Percentiles rank a stretch among this genome's conserved stretches.
Conservation (phyloP, 1,139 yeast genomes). For the Geotrichum phurueaensis region DNA sequence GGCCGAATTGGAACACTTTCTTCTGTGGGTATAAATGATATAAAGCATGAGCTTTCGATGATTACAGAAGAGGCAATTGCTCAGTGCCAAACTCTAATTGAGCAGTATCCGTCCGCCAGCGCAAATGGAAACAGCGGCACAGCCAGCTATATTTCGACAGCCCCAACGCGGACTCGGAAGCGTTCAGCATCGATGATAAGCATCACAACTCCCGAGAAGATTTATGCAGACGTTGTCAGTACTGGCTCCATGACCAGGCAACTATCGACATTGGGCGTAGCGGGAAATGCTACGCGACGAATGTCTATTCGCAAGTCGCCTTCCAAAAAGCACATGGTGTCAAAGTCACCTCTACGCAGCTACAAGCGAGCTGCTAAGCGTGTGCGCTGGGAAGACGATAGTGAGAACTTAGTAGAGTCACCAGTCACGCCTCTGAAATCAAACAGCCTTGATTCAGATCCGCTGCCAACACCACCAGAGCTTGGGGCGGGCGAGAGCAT, state of each 20-base stretch:
- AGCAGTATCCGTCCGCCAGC: background rate
- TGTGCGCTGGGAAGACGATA: conserved; percentile 30
- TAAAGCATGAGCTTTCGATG: background rate
- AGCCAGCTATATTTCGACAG: background rate
- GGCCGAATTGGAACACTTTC: background rate
- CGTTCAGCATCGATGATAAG: conserved; percentile 1
- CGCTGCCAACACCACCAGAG: conserved; percentile 8
- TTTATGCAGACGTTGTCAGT: background rate
- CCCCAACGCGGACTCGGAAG: background rate
- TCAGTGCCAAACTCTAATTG: background rate
- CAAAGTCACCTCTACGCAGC: conserved; percentile 22
- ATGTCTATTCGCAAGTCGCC: conserved; percentile 5
- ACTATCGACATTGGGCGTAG: conserved; percentile 2
- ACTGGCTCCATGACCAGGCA: background rate
- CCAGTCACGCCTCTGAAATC: conserved; percentile 4
- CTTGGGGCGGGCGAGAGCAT: background rate
- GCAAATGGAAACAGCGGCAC: background rate
- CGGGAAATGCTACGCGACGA: background rate
- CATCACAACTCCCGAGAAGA: background rate
- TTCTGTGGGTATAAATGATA: background rate
- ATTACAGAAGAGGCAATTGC: conserved; percentile 5
- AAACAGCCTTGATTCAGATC: background rate
- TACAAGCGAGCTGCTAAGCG: conserved; percentile 25
- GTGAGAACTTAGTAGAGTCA: conserved; percentile 5
- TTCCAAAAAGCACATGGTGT: conserved; percentile 13